phyloP scores from a whole-genome alignment of 1,284 basidiomycete species.

The Ganoderma lucidum region DNA sequence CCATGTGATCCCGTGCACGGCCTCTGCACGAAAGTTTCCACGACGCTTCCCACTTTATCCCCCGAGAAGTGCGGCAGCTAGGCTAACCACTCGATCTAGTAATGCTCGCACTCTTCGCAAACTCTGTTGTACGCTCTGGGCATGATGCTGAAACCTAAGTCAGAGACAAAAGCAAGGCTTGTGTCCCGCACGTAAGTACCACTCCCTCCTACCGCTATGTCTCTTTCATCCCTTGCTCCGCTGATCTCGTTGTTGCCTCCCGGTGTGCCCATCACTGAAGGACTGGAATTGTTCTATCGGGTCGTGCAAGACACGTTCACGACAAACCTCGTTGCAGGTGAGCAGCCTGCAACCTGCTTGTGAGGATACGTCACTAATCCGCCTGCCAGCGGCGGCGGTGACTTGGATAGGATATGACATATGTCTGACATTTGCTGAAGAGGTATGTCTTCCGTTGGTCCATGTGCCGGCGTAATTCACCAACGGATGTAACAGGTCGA shows the following conservation, averaged over 20 bases:
- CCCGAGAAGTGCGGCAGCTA: constrained; percentile 1
- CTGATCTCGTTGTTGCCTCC: constrained; percentile 9
- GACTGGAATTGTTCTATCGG: constrained; percentile 9
- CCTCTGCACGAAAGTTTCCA: not conserved
- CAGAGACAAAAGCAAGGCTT: constrained; percentile 3
- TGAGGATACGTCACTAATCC: not conserved
- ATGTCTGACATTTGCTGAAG: constrained; percentile 14
- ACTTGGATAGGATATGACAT: constrained; percentile 23
- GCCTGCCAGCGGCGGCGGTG: constrained; percentile 11
- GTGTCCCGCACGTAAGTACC: not conserved
- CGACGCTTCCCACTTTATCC: not conserved
- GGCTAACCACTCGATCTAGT: not conserved
- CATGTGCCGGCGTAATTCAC: not conserved
- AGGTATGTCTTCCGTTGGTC: not conserved
- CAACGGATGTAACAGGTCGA: constrained; percentile 5
- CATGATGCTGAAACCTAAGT: not conserved
- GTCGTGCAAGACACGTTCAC: constrained; percentile 16
- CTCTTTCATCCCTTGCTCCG: constrained; percentile 2
- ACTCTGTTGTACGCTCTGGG: not conserved
- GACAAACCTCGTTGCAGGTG: constrained; percentile 18
- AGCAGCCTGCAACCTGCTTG: not conserved
- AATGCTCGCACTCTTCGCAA: not conserved
- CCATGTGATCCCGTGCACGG: not conserved
- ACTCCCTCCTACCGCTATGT: constrained; percentile 7
- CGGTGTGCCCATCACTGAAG: constrained; percentile 7